These are phyloP conservation scores for Globisporangium megalacanthum DNA, from an alignment of 352 stramenopile genomes.

Conservation along the genomic window DNA sequence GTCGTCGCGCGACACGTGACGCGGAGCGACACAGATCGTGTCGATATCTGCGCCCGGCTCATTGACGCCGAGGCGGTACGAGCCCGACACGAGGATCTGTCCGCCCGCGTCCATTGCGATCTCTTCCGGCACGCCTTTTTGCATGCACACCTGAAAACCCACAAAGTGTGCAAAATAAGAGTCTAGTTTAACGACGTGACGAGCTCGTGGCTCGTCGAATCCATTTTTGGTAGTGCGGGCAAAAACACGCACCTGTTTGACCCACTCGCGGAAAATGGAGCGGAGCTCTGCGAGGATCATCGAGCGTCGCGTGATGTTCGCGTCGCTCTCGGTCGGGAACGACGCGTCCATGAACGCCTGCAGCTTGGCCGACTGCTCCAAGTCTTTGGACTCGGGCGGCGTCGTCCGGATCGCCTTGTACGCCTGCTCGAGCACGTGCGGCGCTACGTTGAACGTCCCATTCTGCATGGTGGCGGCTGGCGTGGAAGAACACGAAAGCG, in stretches of 20 bases:
- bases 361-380: constrained; percentile 80
- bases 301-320: constrained; percentile 82
- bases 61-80: constrained; percentile 96
- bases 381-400: constrained; percentile 72
- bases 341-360: constrained; percentile 75
- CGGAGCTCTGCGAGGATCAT: constrained; percentile 82
- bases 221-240: neutral
- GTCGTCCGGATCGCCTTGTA: constrained; percentile 88
- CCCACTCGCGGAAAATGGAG: constrained; percentile 81
- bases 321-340: constrained; percentile 69
- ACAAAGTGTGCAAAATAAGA: constrained; percentile 2
- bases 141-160: constrained; percentile 46
- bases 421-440: constrained; percentile 79
- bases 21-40: constrained; percentile 96
- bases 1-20: constrained; percentile 92
- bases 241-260: constrained; percentile 43
- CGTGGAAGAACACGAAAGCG: no score
- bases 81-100: constrained; percentile 87
- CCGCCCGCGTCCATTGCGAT: constrained; percentile 81
- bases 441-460: constrained; percentile 57
- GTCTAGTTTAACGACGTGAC: neutral
- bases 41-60: constrained; percentile 97
- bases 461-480: constrained; percentile 37
- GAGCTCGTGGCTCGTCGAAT: no score
- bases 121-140: constrained; percentile 82